Conservation (phyloP, 257 asterid genomes). For the Lycium ferocissimum region DNA sequence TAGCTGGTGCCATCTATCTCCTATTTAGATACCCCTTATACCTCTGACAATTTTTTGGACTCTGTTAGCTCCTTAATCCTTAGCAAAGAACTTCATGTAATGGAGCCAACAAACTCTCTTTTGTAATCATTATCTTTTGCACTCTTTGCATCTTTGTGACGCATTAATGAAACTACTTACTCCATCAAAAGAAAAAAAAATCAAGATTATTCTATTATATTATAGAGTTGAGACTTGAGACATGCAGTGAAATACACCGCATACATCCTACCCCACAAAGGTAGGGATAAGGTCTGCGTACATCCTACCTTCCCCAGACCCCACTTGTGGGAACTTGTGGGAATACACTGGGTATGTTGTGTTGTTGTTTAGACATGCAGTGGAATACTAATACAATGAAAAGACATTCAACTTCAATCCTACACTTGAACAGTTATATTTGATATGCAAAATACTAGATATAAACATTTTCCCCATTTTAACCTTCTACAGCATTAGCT, state of each 20-base stretch:
- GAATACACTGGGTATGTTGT: too few species aligned
- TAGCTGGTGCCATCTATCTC: slow-evolving; percentile 14
- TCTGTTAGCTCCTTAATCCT: slow-evolving; percentile 22
- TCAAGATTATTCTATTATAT: background rate
- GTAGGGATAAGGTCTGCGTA: too few species aligned
- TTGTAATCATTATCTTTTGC: background rate
- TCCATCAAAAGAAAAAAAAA: background rate
- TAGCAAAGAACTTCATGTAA: slow-evolving; percentile 19
- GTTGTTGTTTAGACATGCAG: background rate
- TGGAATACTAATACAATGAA: slow-evolving; percentile 13
- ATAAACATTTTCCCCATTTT: background rate
- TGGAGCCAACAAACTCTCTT: background rate
- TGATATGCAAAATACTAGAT: background rate
- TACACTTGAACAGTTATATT: background rate
- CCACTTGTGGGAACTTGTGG: too few species aligned
- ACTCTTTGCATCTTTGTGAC: slow-evolving; percentile 1
- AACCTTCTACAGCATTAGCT: slow-evolving; percentile 21
- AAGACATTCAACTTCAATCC: slow-evolving; percentile 21
- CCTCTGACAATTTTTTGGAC: slow-evolving; percentile 11
- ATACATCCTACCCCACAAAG: too few species aligned
- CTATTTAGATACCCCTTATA: background rate
- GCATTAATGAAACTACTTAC: slow-evolving; percentile 6
- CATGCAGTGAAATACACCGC: too few species aligned
- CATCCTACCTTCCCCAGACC: too few species aligned
- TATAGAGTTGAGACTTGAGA: background rate